Base-by-base conservation (phyloP, 805 yeast species). In the Nakazawaea anatomiae region DNA sequence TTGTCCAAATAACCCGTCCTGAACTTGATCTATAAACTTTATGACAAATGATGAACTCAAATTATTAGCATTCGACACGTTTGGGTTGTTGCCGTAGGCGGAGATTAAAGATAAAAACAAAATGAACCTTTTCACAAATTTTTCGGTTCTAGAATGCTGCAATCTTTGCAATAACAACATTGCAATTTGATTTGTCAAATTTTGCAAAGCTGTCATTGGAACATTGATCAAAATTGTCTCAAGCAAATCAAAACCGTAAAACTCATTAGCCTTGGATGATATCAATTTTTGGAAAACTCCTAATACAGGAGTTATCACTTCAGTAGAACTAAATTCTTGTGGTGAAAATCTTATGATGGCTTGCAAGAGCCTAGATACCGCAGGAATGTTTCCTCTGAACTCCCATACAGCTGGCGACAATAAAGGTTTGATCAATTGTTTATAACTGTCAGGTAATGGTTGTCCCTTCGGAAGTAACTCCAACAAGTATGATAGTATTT, bases 271-370 rank as follows among this genome's bases (percentile, higher is more conserved):
- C 57, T 85, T 87, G 0, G 97, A 89, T 1, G 97, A 82, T 47
- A 94, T 81, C 57, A 94, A 73, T 65, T 91, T 89, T 70, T 95
- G 99, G 74, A 89, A 95, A n/a, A 94, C 96, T 39, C 99, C 99
- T 40, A 94, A 72, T 32, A 94, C 78, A 3, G 97, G 96, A 36
- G 87, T 79, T n/a, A 82, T 68, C 8, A 70, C 60, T 56, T 72
- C 68, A 27, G 60, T 60, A 18, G 60, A 56, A 4, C 69, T 67
- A 55, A 78, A 77, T 1, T 67, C 60, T 2, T 60, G 45, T 2
- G 78, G 71, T 46, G 75, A 76, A 44, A 77, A 80, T 43, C 66
- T 66, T 35, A 86, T 68, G 25, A 92, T 82, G 6, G 89, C 82
- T 50, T 82, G 77, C 39, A 94, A 71, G 47, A 94, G 72, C 58